Evolutionary conservation across 345 rosid genomes (phyloP).

Genomic region (Bruguiera parviflora): DNA sequence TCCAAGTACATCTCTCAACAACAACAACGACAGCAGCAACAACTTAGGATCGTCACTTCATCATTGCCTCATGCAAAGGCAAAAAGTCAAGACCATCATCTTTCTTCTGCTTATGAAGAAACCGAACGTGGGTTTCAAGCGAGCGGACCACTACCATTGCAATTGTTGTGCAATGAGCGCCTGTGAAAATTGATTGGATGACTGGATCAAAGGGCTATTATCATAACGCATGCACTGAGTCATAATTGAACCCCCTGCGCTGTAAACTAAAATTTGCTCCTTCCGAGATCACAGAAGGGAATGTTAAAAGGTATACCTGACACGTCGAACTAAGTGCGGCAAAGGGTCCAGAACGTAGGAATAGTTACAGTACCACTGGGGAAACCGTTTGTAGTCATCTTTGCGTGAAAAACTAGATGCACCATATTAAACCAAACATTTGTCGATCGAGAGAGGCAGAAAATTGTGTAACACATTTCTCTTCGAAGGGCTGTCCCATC

Average conservation of each 20-base stretch:
- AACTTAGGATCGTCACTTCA: constrained; percentile 36
- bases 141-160: constrained; percentile 47
- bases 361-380: no score
- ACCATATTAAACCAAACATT: no score
- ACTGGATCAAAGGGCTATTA: background rate
- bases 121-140: constrained; percentile 29
- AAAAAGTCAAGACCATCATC: constrained; percentile 51
- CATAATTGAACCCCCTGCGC: background rate
- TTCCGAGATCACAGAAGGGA: background rate
- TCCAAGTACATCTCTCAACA: constrained; percentile 38
- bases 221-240: background rate
- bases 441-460: no score
- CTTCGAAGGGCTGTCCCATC: no score
- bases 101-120: constrained; percentile 42
- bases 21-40: constrained; percentile 36
- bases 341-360: background rate
- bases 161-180: constrained; percentile 55
- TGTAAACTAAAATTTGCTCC: no score
- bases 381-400: no score
- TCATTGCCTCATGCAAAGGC: constrained; percentile 34
- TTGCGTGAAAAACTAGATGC: no score
- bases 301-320: background rate
- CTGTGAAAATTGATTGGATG: constrained; percentile 18
- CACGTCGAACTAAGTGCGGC: background rate
- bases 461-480: no score